A percentile compares a stretch with the other conserved stretches of the same genome.
phyloP scores from a whole-genome alignment of 148 eudicot genomes.

The Agrostemma githago region DNA sequence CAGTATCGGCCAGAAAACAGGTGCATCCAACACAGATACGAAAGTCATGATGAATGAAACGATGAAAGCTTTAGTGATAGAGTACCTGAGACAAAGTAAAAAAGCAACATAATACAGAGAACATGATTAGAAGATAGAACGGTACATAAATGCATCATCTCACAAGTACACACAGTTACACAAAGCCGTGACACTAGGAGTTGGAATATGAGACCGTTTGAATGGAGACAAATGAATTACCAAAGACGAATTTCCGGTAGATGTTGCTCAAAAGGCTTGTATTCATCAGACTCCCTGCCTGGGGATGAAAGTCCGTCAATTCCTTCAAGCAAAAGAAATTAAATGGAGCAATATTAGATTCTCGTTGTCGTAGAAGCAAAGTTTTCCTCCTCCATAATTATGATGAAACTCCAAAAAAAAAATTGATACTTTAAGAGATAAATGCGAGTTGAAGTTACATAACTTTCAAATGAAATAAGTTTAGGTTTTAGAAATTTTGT shows the following conservation, averaged over 20 bases:
- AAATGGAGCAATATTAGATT: no score
- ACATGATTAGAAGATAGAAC: neutral
- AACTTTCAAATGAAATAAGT: no score
- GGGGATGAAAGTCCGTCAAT: conserved; percentile 56
- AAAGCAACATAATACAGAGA: neutral
- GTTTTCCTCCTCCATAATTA: no score
- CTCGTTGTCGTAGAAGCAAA: no score
- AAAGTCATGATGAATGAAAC: conserved; percentile 59
- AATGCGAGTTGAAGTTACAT: no score
- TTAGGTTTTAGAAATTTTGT: no score
- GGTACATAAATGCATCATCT: neutral
- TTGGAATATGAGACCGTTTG: neutral
- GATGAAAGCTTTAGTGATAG: conserved; percentile 62
- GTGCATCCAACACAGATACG: conserved; percentile 61
- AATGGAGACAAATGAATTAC: conserved; percentile 28
- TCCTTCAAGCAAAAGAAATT: conserved; percentile 37
- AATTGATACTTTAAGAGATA: no score
- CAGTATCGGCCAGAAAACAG: conserved; percentile 80
- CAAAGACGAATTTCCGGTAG: conserved; percentile 80
- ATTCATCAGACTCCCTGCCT: conserved; percentile 61
- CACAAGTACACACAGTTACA: neutral
- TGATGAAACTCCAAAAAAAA: no score
- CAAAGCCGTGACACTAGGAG: neutral
- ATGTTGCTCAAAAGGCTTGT: conserved; percentile 72
- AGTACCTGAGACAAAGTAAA: conserved; percentile 35